Evolutionary conservation across 2,329 filamentous ascomycete genomes (phyloP), one percentile per base, ranked within the genome.

Genomic region (Ascochyta lentis): DNA sequence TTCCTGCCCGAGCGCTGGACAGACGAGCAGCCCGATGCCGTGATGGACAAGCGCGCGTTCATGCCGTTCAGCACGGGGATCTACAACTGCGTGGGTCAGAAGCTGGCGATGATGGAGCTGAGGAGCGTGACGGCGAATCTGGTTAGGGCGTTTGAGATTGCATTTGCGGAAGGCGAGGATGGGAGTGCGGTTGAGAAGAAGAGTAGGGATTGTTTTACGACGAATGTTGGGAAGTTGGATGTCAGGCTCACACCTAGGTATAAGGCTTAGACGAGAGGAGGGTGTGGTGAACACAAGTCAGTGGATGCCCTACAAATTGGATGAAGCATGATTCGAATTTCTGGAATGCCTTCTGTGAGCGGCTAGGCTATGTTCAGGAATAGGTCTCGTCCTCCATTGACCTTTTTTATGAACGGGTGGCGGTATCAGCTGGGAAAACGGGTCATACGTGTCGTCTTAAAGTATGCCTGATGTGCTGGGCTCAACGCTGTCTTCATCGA

Each of bases 41-140:
- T 69, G 26, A 54, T 64, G 2, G 65, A 74, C 37, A 73, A 70
- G 49, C 68, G 80, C 45, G 89, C 90, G 0, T 93, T 90, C 74
- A 90, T 87, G 60, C 87, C 90, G 1, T 91, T 91, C 64, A 85
- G 82, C 31, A 77, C 89, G 50, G 89, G 89, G 0, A 81, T 86
- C 0, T 80, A 88, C n/a, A 87, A 86, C 4, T 91, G 89, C 67
- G 88, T 91, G 27, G 89, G 88, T 1, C 90, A 90, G 79, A 82
- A 72, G 1, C 75, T 89, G 34, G 86, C 86, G 0, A 87, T 89
- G 62, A 79, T 84, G 49, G 87, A 89, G 77, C 84, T 89, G 81
- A 81, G 79, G 52, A 83, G 82, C 15, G 82, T 86, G 4, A 65
- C 88, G 37, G 87, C 86, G 29, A 78, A 87, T n/a, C 75, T 85